Evolutionary conservation across 2,329 filamentous ascomycete genomes (phyloP).

Genomic region (Penicillium italicum): DNA sequence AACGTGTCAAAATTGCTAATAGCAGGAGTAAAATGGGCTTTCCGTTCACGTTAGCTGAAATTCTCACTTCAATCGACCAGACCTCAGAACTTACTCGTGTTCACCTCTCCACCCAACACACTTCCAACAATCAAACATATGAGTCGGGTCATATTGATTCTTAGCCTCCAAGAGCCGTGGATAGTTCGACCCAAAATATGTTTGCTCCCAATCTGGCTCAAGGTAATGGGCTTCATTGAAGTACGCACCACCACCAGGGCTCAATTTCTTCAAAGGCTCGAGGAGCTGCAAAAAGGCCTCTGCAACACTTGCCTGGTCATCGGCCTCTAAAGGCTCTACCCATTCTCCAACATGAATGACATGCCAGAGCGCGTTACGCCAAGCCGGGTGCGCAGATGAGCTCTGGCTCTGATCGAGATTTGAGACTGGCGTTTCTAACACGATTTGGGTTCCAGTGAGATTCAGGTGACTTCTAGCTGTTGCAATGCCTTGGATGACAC

Average conservation of each 20-base stretch:
- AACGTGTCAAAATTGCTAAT: background rate
- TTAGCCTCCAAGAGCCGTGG: constrained; percentile 24
- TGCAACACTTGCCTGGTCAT: background rate
- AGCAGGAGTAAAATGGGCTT: constrained; percentile 4
- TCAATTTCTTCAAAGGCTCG: constrained; percentile 19
- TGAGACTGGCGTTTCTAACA: constrained; percentile 5
- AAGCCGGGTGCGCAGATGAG: constrained; percentile 1
- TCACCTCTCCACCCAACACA: constrained; percentile 17
- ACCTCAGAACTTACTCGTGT: constrained; percentile 6
- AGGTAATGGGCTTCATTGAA: constrained; percentile 18
- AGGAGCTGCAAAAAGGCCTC: constrained; percentile 3
- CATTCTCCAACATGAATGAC: constrained; percentile 4
- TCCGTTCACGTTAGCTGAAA: background rate
- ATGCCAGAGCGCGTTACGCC: constrained; percentile 11
- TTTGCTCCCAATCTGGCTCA: constrained; percentile 21
- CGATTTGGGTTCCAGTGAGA: constrained; percentile 4
- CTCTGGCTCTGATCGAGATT: background rate
- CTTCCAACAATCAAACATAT: constrained; percentile 13
- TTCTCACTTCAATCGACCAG: background rate
- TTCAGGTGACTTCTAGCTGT: background rate
- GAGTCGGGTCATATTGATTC: constrained; percentile 27
- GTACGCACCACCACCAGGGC: constrained; percentile 16
- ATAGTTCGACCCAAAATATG: constrained; percentile 26
- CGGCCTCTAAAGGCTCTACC: background rate
- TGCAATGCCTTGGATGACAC: constrained; percentile 1